Evolutionary conservation across 2,329 filamentous ascomycete species (phyloP), one percentile per base, ranked within the genome.

Genomic region (Pseudopithomyces chartarum): DNA sequence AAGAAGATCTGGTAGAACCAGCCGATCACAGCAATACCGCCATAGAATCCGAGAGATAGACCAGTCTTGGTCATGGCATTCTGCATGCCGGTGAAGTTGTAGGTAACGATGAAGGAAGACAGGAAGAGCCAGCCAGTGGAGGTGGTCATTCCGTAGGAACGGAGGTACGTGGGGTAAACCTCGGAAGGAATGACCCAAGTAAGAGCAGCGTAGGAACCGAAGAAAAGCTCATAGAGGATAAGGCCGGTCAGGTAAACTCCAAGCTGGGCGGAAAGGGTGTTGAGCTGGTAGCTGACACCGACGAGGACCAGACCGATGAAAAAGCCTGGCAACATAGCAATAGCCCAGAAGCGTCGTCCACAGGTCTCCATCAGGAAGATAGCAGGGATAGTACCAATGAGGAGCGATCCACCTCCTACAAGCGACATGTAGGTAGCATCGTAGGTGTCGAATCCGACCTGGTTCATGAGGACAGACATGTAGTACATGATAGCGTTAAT

Each of bases 301-400:
- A 91, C 87, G 22, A 91, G 78, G 10, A 90, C 74, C 0, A 91
- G 79, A 15, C 88, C 88, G 43, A 90, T 70, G 65, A 91, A 89
- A 80, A 90, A 91, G 0, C 87, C 86, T 0, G 88, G 88, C 39
- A 91, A 78, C 84, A 89, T 91, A 4, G 81, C 81, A 59, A 87
- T 89, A 32, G 88, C 89, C 89, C 88, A 91, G 81, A 90, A 90
- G 3, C 88, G 85, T 20, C 89, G 86, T 12, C 88, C 88, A 47
- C 87, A 90, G 2, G 80, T 84, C 67, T 91, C 89, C 88, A 91
- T 91, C 60, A 84, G 84, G 69, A 90, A 81, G 54, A 88, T 85
- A 0, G 87, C 87, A 0, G 87, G 87, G 33, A 90, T 87, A 0
- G 87, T 88, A 20, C 87, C 88, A 15, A 91, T 64, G 0, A 91